A percentile compares a stretch with the other conserved stretches of the same genome.
phyloP scores from a whole-genome alignment of 306 rosid species.

The Prunus armeniaca region DNA sequence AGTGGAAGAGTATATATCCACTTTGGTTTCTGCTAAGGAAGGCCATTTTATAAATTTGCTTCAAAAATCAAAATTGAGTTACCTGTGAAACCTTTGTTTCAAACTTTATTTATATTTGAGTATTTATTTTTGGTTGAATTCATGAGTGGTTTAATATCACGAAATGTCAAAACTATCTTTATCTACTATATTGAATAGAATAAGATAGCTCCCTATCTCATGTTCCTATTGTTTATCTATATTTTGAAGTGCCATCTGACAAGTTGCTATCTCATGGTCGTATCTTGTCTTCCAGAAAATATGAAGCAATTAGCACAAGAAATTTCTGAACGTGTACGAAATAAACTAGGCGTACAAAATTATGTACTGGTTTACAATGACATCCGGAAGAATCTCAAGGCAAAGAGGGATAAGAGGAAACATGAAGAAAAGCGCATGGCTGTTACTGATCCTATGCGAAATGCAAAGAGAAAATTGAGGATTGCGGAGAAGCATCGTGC shows the following conservation, averaged over 20 bases:
- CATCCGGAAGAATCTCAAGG: slow-evolving; percentile 57
- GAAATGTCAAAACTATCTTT: neutral
- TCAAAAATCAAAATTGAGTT: neutral
- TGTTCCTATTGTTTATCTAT: neutral
- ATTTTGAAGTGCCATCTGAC: neutral
- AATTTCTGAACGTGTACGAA: slow-evolving; percentile 40
- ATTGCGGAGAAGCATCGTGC: slow-evolving; percentile 71
- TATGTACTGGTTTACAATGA: slow-evolving; percentile 49
- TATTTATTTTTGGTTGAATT: neutral
- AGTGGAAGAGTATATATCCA: too few species aligned
- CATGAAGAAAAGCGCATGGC: slow-evolving; percentile 83
- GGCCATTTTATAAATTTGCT: neutral
- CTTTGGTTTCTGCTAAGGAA: neutral
- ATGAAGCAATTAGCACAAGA: slow-evolving; percentile 60
- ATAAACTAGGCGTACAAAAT: slow-evolving; percentile 53
- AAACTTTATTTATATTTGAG: neutral
- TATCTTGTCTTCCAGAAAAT: slow-evolving; percentile 43
- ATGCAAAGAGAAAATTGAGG: slow-evolving; percentile 73
- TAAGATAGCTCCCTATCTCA: neutral
- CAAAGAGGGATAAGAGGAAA: slow-evolving; percentile 76
- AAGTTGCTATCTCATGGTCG: slow-evolving; percentile 6
- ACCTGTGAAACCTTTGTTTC: neutral
- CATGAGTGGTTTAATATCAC: neutral
- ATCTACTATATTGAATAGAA: neutral
- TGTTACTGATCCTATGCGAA: slow-evolving; percentile 68